Percentiles rank a stretch among this genome's conserved stretches.
phyloP scores from a whole-genome alignment of 2,329 filamentous ascomycete species.

The Xylaria sp. region DNA sequence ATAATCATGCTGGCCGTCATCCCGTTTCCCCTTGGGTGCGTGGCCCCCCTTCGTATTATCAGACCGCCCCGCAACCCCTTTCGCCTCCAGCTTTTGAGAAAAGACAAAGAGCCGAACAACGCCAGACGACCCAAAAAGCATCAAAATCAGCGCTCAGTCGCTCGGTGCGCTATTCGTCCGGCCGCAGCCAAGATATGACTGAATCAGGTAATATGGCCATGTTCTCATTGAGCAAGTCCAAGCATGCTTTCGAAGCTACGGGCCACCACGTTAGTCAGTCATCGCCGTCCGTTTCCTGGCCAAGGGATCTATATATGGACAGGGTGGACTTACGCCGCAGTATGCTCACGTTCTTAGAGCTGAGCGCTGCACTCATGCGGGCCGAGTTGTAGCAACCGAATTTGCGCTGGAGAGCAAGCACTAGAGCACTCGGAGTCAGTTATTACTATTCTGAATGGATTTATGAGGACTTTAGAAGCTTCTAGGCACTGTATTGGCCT shows the following conservation, averaged over 20 bases:
- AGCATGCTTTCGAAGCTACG: conserved; percentile 49
- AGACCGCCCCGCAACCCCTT: conserved; percentile 13
- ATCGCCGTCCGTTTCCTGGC: not conserved
- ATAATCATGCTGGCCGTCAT: conserved; percentile 43
- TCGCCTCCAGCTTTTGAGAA: not conserved
- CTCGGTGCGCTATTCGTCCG: conserved; percentile 10
- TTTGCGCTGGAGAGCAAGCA: conserved; percentile 59
- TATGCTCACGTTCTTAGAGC: conserved; percentile 54
- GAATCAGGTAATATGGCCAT: conserved; percentile 47
- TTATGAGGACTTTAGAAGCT: no score
- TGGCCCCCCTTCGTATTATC: not conserved
- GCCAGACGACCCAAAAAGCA: conserved; percentile 13
- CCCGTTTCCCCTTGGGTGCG: conserved; percentile 18
- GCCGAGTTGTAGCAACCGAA: conserved; percentile 63
- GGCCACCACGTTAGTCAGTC: conserved; percentile 15
- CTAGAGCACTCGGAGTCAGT: no score
- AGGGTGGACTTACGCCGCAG: conserved; percentile 57
- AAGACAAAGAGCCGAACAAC: conserved; percentile 2
- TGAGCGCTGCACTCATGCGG: conserved; percentile 59
- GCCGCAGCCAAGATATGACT: conserved; percentile 37
- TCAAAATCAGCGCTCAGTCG: not conserved
- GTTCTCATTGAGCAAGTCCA: conserved; percentile 51
- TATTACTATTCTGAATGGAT: no score
- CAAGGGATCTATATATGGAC: not conserved
- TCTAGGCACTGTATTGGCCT: no score